Conservation (phyloP, 148 eudicot species). For the Polygonum maritimum region DNA sequence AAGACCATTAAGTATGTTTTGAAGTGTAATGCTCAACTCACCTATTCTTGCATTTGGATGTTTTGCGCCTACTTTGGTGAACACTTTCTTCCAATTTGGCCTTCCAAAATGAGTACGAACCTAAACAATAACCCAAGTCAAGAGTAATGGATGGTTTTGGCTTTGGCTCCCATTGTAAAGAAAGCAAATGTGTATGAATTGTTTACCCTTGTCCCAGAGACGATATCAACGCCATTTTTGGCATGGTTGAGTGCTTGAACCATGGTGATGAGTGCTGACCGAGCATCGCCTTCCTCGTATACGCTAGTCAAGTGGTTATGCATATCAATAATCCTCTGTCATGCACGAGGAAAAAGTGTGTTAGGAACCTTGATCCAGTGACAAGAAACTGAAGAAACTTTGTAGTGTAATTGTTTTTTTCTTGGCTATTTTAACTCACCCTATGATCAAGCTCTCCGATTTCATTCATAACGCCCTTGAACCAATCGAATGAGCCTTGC, state of each 20-base stretch:
- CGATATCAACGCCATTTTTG: conserved; percentile 83
- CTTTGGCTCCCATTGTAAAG: background rate
- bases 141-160: background rate
- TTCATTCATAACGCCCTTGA: conserved; percentile 97
- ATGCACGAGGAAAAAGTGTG: background rate
- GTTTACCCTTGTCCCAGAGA: conserved; percentile 88
- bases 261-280: conserved; percentile 96
- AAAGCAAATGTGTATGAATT: background rate
- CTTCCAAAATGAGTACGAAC: conserved; percentile 93
- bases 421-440: conserved; percentile 27
- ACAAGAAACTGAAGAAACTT: background rate
- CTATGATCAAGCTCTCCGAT: conserved; percentile 86
- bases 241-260: conserved; percentile 96
- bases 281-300: conserved; percentile 97
- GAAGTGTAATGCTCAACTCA: conserved; percentile 14
- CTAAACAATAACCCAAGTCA: conserved; percentile 21
- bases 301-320: conserved; percentile 94
- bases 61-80: conserved; percentile 58
- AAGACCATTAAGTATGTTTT: background rate
- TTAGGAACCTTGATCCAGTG: background rate
- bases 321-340: conserved; percentile 94
- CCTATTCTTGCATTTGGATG: conserved; percentile 90
- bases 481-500: conserved; percentile 99
- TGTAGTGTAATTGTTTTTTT: background rate
- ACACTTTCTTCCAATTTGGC: conserved; percentile 95